Evolutionary conservation across 257 asterid species (phyloP).

Genomic region (Knoxia roxburghii): DNA sequence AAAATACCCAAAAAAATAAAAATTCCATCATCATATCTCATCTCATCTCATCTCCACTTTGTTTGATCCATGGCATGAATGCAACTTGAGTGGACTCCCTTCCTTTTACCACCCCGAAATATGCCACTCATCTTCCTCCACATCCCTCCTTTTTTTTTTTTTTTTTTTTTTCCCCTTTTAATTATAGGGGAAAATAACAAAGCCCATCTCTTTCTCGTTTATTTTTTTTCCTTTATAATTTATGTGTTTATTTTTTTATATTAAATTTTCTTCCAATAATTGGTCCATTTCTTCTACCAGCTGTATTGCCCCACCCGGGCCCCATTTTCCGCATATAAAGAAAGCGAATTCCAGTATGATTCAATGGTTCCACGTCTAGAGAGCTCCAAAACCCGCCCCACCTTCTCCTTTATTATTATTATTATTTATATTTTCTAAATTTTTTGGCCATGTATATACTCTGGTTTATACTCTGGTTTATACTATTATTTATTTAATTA

Average conservation of each 20-base stretch:
- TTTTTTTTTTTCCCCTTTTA: neutral
- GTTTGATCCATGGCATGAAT: constrained; percentile 11
- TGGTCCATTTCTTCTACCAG: constrained; percentile 20
- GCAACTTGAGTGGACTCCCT: constrained; percentile 15
- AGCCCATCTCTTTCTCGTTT: neutral
- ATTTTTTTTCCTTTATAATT: neutral
- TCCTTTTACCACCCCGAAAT: neutral
- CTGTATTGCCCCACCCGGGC: constrained; percentile 29
- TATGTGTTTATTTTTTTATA: too few relatives aligned
- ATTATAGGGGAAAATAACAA: neutral
- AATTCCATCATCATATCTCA: constrained; percentile 1
- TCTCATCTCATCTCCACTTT: constrained; percentile 7
- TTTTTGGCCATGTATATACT: neutral
- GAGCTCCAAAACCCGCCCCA: constrained; percentile 20
- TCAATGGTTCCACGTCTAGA: constrained; percentile 23
- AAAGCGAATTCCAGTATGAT: neutral
- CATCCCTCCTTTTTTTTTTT: constrained; percentile 9
- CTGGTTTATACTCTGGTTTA: neutral
- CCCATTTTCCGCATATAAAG: neutral
- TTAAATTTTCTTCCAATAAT: neutral
- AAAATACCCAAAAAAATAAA: too few relatives aligned
- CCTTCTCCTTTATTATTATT: neutral
- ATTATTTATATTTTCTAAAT: too few relatives aligned
- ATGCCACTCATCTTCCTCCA: constrained; percentile 12
- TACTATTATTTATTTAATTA: neutral